A percentile compares a stretch with the other conserved stretches of the same genome.
phyloP scores from a whole-genome alignment of 192 early-diverging fungal species.

The Dissophora ornata region DNA sequence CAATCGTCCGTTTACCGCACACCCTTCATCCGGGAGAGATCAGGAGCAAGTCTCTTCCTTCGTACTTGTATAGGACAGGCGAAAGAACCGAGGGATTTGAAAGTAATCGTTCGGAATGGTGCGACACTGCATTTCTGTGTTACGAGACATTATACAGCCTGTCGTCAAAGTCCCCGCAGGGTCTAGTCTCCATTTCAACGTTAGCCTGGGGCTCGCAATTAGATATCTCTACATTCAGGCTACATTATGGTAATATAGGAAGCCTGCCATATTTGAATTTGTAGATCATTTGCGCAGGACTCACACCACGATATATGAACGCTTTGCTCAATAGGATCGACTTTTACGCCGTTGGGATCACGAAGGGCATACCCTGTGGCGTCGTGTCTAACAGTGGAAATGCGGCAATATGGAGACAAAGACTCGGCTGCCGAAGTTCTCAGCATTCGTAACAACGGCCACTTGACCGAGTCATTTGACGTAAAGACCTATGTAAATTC shows the following conservation, averaged over 20 bases:
- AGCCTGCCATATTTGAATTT: not conserved
- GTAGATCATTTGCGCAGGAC: too few relatives aligned
- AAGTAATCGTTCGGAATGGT: slow-evolving; percentile 3
- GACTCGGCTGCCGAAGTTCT: slow-evolving; percentile 34
- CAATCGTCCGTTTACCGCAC: not conserved
- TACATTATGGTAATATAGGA: slow-evolving; percentile 50
- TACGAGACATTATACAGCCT: slow-evolving; percentile 41
- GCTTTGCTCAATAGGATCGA: slow-evolving; percentile 11
- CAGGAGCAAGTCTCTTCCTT: not conserved
- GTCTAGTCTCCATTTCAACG: slow-evolving; percentile 12
- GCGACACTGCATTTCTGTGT: slow-evolving; percentile 15
- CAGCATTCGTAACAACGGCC: slow-evolving; percentile 13
- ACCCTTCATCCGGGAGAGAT: slow-evolving; percentile 6
- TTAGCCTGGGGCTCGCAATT: slow-evolving; percentile 38
- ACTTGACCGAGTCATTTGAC: slow-evolving; percentile 1
- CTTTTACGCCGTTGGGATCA: not conserved
- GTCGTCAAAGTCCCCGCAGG: slow-evolving; percentile 6
- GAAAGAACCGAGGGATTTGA: too few relatives aligned
- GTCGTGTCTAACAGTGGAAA: slow-evolving; percentile 36
- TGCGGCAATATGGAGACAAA: slow-evolving; percentile 46
- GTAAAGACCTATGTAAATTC: not conserved
- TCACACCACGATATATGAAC: too few relatives aligned
- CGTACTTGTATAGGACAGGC: too few relatives aligned
- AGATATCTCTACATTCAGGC: slow-evolving; percentile 35
- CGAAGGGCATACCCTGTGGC: not conserved